Evolutionary conservation across 805 yeast genomes (phyloP), one percentile per base, ranked within the genome.

Genomic region (Candida manassasensis): DNA sequence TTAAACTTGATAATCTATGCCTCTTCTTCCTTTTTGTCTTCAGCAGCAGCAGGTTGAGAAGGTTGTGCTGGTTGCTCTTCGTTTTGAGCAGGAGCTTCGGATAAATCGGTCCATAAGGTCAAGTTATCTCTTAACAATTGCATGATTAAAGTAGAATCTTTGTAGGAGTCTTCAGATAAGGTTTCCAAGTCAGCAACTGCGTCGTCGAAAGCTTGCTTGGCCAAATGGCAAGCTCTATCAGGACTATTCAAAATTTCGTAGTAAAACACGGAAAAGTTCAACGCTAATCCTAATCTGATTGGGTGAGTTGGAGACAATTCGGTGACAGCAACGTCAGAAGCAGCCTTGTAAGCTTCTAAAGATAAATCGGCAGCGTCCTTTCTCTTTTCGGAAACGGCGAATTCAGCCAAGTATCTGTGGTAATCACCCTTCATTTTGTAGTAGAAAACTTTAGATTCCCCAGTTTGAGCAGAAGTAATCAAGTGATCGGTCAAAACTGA

Each of bases 351-450:
- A 44, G 96, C 90, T 67, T 87, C 95, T 59, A 88, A 78, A 26
- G 97, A 90, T 48, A 82, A 75, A 55, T 84, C 88, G 34, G 97
- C 93, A 46, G 96, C 94, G 48, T 76, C 87, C 63, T 88, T 86
- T 63, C 96, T 85, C 69, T 82, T 84, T 51, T 88, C 97, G 47
- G 85, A 79, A 53, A 80, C 75, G 44, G 97, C 90, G 59, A 90
- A 93, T 73, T 90, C 98, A 45, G 97, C 97, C 70, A 90, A 77
- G 69, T 90, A 90, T 75, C 98, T 95, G 75, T 89, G 95, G 76
- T 90, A 90, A 68, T 90, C 98, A 76, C 97, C 98, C 75, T 90
- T 90, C 97, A 90, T 90, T 79, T 90, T 90, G 74, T 86, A 88
- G 77, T 90, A 90, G 69, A 90, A 90, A 38, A 90, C 97, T 76